Base-by-base conservation (phyloP, 805 yeast species). In the Candida fluviatilis region DNA sequence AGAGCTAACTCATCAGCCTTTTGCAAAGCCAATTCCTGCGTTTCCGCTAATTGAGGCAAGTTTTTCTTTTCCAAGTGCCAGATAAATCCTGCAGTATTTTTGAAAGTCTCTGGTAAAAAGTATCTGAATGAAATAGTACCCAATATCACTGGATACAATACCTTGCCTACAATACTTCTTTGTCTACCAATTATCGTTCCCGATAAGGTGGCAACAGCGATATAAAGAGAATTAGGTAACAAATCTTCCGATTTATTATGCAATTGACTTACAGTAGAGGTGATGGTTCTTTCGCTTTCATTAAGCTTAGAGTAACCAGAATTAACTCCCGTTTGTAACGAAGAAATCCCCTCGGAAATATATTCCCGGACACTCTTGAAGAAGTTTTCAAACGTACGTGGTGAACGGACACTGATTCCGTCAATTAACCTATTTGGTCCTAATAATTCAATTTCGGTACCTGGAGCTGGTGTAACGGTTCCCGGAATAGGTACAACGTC, bases 121-220 rank as follows among this genome's bases (percentile, higher is more conserved):
- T 75, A 71, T 42, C 68, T 75, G 63, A 88, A 85, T 0, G 91
- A 78, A 4, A 65, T 73, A 19, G 74, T 44, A 11, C 90, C 93
- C 37, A 82, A 70, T 0, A 66, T 61, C 2, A 80, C 39, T 1
- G 95, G 95, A 12, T 75, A 62, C 1, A 73, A 44, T 3, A 71
- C 66, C 50, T 80, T 77, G 10, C 83, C 52, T 2, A 80, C 37
- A 16, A 80, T 47, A 40, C 78, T 78, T 41, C 84, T 71, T 50
- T 81, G 78, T 51, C 95, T 83, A 2, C 93, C 77, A 35, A 80
- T 50, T 37, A 87, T 80, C 33, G 83, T 74, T 27, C 95, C 95
- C 5, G 87, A 64, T 38, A 88, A 67, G 2, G 78, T 72, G 11
- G 87, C 89, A 19, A 86, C 75, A 7, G 78, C 54, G 28, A 88